Base-by-base conservation (phyloP, 495 filamentous ascomycete species). In the Barbatosphaeria neglecta region DNA sequence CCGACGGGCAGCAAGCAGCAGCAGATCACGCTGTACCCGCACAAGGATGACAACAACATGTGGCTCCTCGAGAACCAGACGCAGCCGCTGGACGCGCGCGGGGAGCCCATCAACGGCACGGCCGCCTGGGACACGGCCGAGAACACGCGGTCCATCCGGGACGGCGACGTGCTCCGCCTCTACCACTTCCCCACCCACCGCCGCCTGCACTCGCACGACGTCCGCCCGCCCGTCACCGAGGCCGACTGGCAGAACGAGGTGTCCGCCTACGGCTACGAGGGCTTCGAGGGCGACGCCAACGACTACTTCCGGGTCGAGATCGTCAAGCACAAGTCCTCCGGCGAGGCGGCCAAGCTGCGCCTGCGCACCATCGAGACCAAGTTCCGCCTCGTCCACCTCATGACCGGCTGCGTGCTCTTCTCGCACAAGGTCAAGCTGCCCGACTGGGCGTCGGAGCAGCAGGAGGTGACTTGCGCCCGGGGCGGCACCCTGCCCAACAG, bases 201-300 rank as follows among this genome's bases (percentile, higher is more conserved):
- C 46, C 81, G 92, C 48, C 76, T 98, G 54, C 92, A 98, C 65
- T 97, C 93, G 8, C 92, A 98, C 63, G 90, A 97, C 62, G 84
- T 90, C 43, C 87, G 92, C n/a, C 82, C 92, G n/a, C 92, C 92
- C 11, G 82, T 98, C 50, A 94, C 86, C 18, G 92, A 98, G 59
- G 90, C 87, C 3, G 92, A 98, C 6, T 98, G 92, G 92, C 92
- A 98, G 59, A 94, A 90, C 54, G 92, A 98, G 64, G 87, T 96
- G 13, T 96, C 92, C 6, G 92, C 92, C 15, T 98, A 98, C 62
- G 92, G 92, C 22, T 96, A 95, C 52, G 89, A 95, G 62, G 93
- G 93, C 7, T 98, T 98, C 57, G 77, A 89, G 44, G 92, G 92
- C 45, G 92, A 98, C 64, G 92, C 92, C 42, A 98, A 98, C 57